A percentile compares a stretch with the other conserved stretches of the same genome.
Evolutionary conservation across 129 eudicot species (phyloP).

Genomic region (Flaveria sonorensis): DNA sequence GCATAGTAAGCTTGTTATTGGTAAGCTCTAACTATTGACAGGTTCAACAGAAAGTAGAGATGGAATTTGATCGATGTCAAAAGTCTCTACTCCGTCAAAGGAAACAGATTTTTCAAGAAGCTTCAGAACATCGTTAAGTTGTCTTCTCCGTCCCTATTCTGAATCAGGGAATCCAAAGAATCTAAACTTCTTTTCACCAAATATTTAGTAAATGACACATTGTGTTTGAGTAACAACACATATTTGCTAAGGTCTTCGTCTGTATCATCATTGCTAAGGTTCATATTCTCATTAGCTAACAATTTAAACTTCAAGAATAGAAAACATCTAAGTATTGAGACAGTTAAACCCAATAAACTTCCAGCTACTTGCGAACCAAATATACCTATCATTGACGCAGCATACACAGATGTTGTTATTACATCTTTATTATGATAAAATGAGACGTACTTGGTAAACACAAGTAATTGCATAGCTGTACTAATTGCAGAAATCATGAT

Average conservation of each 20-base stretch:
- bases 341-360: constrained; percentile 6
- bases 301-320: background rate
- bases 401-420: too few relatives aligned
- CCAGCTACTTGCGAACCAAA: background rate
- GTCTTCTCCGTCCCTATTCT: background rate
- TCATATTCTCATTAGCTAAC: background rate
- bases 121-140: background rate
- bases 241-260: background rate
- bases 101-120: background rate
- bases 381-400: too few relatives aligned
- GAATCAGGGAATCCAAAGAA: background rate
- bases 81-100: background rate
- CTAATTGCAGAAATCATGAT: constrained; percentile 1
- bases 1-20: constrained; percentile 15
- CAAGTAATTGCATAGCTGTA: background rate
- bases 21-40: constrained; percentile 20
- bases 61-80: background rate
- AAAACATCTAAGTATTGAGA: constrained; percentile 19
- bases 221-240: background rate
- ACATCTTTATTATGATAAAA: too few relatives aligned
- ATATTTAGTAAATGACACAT: background rate
- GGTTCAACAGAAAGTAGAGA: background rate
- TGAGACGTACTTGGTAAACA: background rate
- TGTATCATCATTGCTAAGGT: background rate
- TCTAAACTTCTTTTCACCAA: background rate